These are phyloP conservation scores for Pythium phragmitis DNA, from an alignment of 352 stramenopile genomes.

Conservation along the genomic window DNA sequence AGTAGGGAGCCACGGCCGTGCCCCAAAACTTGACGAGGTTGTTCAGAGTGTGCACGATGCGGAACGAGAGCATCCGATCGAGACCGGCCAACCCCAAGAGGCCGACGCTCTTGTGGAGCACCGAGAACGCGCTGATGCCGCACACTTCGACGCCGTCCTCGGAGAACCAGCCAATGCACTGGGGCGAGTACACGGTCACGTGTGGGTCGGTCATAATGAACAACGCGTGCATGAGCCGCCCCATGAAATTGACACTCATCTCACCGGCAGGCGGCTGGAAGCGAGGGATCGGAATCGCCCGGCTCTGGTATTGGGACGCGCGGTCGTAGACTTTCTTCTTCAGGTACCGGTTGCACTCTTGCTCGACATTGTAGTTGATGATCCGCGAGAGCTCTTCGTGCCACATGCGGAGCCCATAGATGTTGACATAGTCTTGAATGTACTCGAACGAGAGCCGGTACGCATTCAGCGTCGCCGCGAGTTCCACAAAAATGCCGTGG, in stretches of 20 bases:
- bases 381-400: conserved; percentile 93
- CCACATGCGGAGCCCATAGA: conserved; percentile 95
- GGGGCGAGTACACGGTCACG: conserved; percentile 90
- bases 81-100: conserved; percentile 90
- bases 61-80: conserved; percentile 92
- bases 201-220: conserved; percentile 92
- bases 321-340: conserved; percentile 94
- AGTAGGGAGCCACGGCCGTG: conserved; percentile 88
- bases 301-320: conserved; percentile 89
- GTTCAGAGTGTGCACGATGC: conserved; percentile 92
- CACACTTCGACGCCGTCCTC: conserved; percentile 84
- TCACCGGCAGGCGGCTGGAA: conserved; percentile 84
- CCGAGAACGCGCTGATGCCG: conserved; percentile 85
- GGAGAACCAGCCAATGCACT: conserved; percentile 93
- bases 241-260: conserved; percentile 93
- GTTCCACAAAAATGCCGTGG: conserved; percentile 79
- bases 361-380: conserved; percentile 96
- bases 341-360: conserved; percentile 94
- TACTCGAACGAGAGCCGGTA: conserved; percentile 93
- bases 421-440: conserved; percentile 95
- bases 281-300: conserved; percentile 91
- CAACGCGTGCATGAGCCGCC: conserved; percentile 89
- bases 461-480: conserved; percentile 86
- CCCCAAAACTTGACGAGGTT: conserved; percentile 93
- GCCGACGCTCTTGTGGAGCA: conserved; percentile 91